phyloP scores from a whole-genome alignment of 176 grass and related monocot genomes.

The Aechmea fasciata region DNA sequence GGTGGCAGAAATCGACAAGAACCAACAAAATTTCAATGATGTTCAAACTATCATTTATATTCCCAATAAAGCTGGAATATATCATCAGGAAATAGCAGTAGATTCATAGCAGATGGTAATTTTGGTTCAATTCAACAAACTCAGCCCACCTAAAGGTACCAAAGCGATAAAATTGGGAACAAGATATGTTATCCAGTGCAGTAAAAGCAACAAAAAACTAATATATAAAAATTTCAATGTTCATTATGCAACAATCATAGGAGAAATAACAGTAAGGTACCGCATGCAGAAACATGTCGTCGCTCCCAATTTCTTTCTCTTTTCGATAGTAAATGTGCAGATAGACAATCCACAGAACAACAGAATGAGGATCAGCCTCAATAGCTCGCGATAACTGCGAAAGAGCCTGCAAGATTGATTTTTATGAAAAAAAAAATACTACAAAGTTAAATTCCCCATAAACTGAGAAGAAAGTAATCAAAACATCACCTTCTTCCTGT shows the following conservation, averaged over 20 bases:
- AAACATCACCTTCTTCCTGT: constrained; percentile 65
- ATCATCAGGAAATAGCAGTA: too few species aligned
- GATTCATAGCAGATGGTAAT: too few species aligned
- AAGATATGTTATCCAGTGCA: too few species aligned
- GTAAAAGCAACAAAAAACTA: too few species aligned
- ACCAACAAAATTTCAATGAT: too few species aligned
- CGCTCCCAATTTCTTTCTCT: constrained; percentile 73
- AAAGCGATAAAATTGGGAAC: too few species aligned
- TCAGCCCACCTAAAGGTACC: too few species aligned
- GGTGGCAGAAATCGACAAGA: too few species aligned
- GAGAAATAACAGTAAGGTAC: constrained; percentile 42
- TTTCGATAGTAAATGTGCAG: constrained; percentile 92
- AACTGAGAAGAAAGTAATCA: constrained; percentile 15
- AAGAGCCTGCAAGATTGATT: constrained; percentile 66
- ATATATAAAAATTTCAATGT: neutral
- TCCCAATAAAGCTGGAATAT: too few species aligned
- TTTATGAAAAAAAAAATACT: constrained; percentile 9
- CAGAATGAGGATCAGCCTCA: constrained; percentile 69
- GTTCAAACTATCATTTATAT: too few species aligned
- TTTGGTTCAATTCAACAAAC: too few species aligned
- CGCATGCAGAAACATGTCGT: constrained; percentile 92
- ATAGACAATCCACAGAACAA: constrained; percentile 84
- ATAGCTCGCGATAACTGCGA: constrained; percentile 58
- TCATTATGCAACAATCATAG: constrained; percentile 12
- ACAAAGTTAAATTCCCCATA: neutral